Base-by-base conservation (phyloP, 2,329 filamentous ascomycete species). In the Westerdykella aurantiaca region DNA sequence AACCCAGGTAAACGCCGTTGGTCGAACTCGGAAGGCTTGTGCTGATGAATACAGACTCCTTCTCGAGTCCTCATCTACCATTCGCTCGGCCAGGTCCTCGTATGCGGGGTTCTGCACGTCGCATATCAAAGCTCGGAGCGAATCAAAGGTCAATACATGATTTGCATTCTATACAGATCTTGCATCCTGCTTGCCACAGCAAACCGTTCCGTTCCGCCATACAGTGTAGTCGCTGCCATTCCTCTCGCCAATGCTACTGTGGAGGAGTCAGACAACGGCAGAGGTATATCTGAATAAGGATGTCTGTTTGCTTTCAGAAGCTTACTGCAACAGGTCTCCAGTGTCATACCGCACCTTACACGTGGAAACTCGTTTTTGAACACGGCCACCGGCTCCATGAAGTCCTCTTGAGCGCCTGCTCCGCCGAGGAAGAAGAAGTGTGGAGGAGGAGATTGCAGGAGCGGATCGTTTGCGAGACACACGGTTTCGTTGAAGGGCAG, bases 361-460 rank as follows among this genome's bases (percentile, higher is more conserved):
- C 89, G 1, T 97, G 90, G 91, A 98, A 97, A 63, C 59, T 96
- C 10, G 76, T 88, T 2, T 96, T 97, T 58, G 83, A 93, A 61
- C 80, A 80, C 51, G 77, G 85, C 44, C 79, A 85, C 52, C 81
- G 86, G 47, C 73, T 91, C 42, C 91, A 87, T 61, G 91, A 97
- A 66, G 69, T 95, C 13, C 81, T 96, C 34, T 76, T 95, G 69
- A 94, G 86, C 52, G 91, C 89, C 31, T 95, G 89, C 56, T 91
- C 85, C 1, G 74, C 81, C 0, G 80, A 78, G 34, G 91, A 98
- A 63, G 88, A 93, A 57, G 72, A 78, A 37, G 81, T 84, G 56
- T 98, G 93, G 91, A 82, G 83, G 49, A 74, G 72, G 13, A 78
- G 83, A n/a, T 72, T 95, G 17, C 67, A 73, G 23, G 72, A 74